These are phyloP conservation scores for Fallopia convolvulus DNA, from an alignment of 148 eudicot species.

Conservation along the genomic window DNA sequence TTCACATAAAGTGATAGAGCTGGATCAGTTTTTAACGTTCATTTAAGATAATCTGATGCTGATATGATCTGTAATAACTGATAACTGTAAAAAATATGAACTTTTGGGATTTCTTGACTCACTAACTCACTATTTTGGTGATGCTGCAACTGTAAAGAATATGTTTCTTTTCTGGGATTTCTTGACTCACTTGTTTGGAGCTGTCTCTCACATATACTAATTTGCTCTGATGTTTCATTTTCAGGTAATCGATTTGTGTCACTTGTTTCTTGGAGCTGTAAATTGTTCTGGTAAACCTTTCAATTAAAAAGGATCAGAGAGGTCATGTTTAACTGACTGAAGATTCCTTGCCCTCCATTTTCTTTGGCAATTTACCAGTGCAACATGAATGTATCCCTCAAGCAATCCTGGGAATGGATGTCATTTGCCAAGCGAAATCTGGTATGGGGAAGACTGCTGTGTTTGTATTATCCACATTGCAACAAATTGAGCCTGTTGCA, in stretches of 20 bases:
- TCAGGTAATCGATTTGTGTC: conserved; percentile 46
- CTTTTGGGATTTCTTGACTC: too few relatives aligned
- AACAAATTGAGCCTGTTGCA: conserved; percentile 68
- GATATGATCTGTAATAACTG: not conserved
- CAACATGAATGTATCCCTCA: conserved; percentile 83
- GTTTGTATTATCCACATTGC: conserved; percentile 62
- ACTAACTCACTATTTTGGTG: too few relatives aligned
- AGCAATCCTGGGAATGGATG: conserved; percentile 83
- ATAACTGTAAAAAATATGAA: too few relatives aligned
- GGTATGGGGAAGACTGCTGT: conserved; percentile 86
- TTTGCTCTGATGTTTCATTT: conserved; percentile 14
- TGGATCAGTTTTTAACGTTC: not conserved
- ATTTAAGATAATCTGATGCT: not conserved
- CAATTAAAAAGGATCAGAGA: conserved; percentile 37
- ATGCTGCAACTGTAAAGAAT: not conserved
- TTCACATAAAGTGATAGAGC: not conserved
- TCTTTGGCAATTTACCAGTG: conserved; percentile 60
- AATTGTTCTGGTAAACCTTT: conserved; percentile 48
- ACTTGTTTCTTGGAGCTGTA: conserved; percentile 34
- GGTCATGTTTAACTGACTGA: conserved; percentile 44
- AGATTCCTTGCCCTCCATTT: conserved; percentile 46
- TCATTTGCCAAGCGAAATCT: conserved; percentile 77
- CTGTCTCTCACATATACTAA: not conserved
- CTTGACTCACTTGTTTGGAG: not conserved
- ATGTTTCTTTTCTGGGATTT: not conserved